Evolutionary conservation across 192 early-diverging fungal species (phyloP).

Genomic region (Umbelopsis vinacea): DNA sequence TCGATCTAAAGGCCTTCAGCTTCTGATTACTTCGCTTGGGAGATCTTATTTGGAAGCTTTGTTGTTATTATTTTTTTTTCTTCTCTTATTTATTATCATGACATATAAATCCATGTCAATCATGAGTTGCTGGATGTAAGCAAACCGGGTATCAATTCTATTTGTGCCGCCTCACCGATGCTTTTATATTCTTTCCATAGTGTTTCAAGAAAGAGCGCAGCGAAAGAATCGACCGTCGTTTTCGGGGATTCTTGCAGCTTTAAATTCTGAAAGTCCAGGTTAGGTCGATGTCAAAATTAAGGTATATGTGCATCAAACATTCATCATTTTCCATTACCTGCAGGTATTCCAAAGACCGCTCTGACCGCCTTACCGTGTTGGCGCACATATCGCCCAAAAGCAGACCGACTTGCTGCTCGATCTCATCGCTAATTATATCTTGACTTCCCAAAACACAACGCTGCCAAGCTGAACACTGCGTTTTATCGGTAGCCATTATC

Average conservation of each 20-base stretch:
- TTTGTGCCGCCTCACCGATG: neutral
- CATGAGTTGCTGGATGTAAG: neutral
- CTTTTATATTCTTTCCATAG: neutral
- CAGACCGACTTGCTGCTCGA: neutral
- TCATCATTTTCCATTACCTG: neutral
- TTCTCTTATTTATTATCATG: no score
- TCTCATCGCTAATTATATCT: conserved; percentile 4
- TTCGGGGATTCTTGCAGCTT: neutral
- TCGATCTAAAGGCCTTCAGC: no score
- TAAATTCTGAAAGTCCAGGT: neutral
- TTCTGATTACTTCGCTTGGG: no score
- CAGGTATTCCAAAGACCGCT: neutral
- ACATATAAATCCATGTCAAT: neutral
- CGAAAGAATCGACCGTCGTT: neutral
- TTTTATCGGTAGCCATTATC: neutral
- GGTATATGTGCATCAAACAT: neutral
- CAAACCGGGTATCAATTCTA: neutral
- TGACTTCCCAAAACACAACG: conserved; percentile 4
- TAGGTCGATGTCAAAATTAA: neutral
- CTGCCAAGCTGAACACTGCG: neutral
- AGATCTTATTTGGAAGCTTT: no score
- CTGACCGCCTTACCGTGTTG: neutral
- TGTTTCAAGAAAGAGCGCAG: neutral
- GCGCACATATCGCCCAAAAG: neutral
- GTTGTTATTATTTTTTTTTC: no score